Conservation (phyloP, 1,284 basidiomycete genomes). For the Bjerkandera adusta region DNA sequence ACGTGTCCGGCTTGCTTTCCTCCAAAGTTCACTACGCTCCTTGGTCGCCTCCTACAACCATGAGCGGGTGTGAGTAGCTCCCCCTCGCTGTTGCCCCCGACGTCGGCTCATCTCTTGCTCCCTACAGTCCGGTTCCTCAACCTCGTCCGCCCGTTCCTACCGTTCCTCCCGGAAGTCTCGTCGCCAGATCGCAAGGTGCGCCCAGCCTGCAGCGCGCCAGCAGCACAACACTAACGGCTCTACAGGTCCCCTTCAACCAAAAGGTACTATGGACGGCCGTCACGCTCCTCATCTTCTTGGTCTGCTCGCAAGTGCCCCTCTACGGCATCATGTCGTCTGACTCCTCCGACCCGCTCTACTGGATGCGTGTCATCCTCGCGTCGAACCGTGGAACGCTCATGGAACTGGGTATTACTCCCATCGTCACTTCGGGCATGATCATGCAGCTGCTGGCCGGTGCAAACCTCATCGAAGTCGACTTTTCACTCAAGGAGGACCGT, state of each 20-base stretch:
- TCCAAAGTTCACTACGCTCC: constrained; percentile 25
- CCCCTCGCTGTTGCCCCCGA: neutral
- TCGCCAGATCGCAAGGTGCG: constrained; percentile 92
- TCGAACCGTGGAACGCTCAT: constrained; percentile 98
- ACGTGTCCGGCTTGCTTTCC: constrained; percentile 17
- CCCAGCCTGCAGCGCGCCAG: constrained; percentile 5
- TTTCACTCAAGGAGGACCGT: constrained; percentile 94
- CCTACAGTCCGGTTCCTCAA: constrained; percentile 86
- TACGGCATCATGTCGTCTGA: constrained; percentile 99
- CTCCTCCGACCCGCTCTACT: constrained; percentile 97
- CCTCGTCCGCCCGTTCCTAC: constrained; percentile 94
- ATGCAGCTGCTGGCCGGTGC: constrained; percentile 99
- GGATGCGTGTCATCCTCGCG: constrained; percentile 99
- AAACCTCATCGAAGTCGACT: constrained; percentile 97
- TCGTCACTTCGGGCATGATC: constrained; percentile 98
- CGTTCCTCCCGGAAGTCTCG: constrained; percentile 91
- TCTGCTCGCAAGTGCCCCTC: constrained; percentile 95
- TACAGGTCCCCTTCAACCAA: constrained; percentile 91
- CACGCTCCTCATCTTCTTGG: constrained; percentile 95
- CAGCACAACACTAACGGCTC: constrained; percentile 10
- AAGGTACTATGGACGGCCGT: constrained; percentile 97
- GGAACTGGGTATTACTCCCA: constrained; percentile 98
- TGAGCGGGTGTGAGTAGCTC: constrained; percentile 38
- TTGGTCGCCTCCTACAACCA: constrained; percentile 26
- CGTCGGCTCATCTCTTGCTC: neutral